Evolutionary conservation across 208 protist genomes (phyloP).

Genomic region (Acanthamoeba lenticulata): DNA sequence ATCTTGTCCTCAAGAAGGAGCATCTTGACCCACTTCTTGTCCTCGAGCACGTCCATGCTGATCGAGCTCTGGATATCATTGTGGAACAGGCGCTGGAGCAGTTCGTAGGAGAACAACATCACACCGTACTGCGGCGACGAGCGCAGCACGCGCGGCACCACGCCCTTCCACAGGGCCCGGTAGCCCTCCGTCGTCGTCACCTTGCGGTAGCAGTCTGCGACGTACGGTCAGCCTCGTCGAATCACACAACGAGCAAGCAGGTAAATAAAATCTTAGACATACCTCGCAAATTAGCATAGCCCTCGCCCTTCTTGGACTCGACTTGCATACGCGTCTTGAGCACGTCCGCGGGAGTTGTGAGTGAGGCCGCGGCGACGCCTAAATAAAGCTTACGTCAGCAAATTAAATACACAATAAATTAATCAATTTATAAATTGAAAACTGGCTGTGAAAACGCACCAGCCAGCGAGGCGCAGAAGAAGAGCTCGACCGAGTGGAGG

Average conservation of each 20-base stretch:
- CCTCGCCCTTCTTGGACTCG: slow-evolving; percentile 80
- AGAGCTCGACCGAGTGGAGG: slow-evolving; percentile 56
- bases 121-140: slow-evolving; percentile 85
- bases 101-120: slow-evolving; percentile 83
- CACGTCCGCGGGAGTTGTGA: slow-evolving; percentile 83
- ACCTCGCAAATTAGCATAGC: slow-evolving; percentile 63
- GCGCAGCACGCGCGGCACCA: slow-evolving; percentile 78
- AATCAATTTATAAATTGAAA: too few species aligned
- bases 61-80: slow-evolving; percentile 4
- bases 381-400: too few species aligned
- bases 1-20: background rate
- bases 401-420: too few species aligned
- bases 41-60: background rate
- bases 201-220: slow-evolving; percentile 74
- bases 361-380: slow-evolving; percentile 78
- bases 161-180: slow-evolving; percentile 83
- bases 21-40: slow-evolving; percentile 39
- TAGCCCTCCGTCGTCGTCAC: slow-evolving; percentile 77
- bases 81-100: slow-evolving; percentile 74
- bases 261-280: too few species aligned
- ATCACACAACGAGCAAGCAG: too few species aligned
- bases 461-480: slow-evolving; percentile 57
- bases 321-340: slow-evolving; percentile 87
- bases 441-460: background rate
- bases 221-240: slow-evolving; percentile 43